A percentile compares a stretch with the other conserved stretches of the same genome.
These are phyloP conservation scores for Xylariaceae sp. DNA, from an alignment of 2,329 filamentous ascomycete species.

Conservation along the genomic window DNA sequence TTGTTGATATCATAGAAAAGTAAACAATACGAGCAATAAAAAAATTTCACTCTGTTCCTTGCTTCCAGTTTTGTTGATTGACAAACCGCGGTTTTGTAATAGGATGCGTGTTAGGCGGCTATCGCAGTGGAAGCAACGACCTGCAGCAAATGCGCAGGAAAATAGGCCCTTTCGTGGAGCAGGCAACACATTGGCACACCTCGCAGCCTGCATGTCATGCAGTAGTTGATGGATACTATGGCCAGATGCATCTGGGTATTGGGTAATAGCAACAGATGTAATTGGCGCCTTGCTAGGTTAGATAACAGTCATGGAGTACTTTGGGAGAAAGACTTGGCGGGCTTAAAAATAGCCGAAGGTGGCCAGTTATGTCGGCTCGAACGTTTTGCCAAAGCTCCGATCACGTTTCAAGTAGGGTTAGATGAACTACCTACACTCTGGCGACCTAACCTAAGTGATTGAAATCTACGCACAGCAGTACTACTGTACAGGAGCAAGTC, in stretches of 20 bases:
- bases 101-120: conserved; percentile 26
- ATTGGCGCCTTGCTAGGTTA: neutral
- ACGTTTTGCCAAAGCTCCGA: too few species aligned
- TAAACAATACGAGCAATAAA: conserved; percentile 5
- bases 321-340: neutral
- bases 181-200: conserved; percentile 22
- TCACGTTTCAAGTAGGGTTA: too few species aligned
- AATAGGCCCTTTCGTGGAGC: conserved; percentile 20
- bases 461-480: too few species aligned
- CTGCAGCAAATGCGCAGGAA: conserved; percentile 12
- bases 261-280: neutral
- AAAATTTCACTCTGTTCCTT: conserved; percentile 12
- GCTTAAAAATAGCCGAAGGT: neutral
- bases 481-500: too few species aligned
- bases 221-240: conserved; percentile 18
- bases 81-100: conserved; percentile 5
- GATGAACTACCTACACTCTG: too few species aligned
- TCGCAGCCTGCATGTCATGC: conserved; percentile 21
- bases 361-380: too few species aligned
- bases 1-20: too few species aligned
- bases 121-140: conserved; percentile 19
- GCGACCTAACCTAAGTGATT: too few species aligned
- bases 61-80: neutral
- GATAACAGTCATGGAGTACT: too few species aligned
- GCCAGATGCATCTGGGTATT: neutral